Base-by-base conservation (phyloP, 202 grass and related monocot genomes). In the Eragrostis tef region DNA sequence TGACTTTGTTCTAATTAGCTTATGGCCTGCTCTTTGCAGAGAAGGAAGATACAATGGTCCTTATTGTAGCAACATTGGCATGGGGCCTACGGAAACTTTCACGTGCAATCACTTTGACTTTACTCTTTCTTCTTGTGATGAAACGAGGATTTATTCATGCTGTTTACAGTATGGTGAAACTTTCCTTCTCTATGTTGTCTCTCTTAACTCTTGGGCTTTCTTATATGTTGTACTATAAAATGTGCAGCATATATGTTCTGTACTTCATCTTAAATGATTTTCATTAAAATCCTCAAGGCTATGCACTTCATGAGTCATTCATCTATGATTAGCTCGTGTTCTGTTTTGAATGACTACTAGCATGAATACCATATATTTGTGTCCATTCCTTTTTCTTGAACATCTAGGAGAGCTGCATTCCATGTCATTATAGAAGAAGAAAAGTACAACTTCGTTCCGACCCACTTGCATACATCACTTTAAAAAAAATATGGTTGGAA, bases 111-210 rank as follows among this genome's bases (percentile, higher is more conserved):
- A 94, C 92, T 81, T 90, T 98, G 72, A 81, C 85, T n/a, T 69
- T 98, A 75, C 82, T 98, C 47, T 98, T 98, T 91, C 92, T 98
- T 68, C 92, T 98, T 79, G 94, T 91, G 74, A 92, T 98, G 70
- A 94, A 94, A 89, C 88, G 84, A 88, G 94, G 94, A 76, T 94
- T 94, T 80, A 91, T 98, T 91, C 90, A 94, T 93, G 94, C 92
- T 84, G 86, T 89, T 86, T 98, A 98, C 69, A 93, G 94, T 98
- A 94, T 83, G 92, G 76, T 93, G 92, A 87, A 94, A 90, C 83
- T 78, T 92, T 67, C 82, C 85, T 87, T 85, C 84, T 91, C 78
- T 75, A 22, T 79, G 77, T 65, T 82, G n/a, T 47, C 19, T 83
- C 79, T 81, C 31, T 86, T 74, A 63, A 72, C 64, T 82, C 44